Percentiles rank a stretch among this genome's conserved stretches.
phyloP scores from a whole-genome alignment of 1,139 yeast species.

The Magnusiomyces ingens region DNA sequence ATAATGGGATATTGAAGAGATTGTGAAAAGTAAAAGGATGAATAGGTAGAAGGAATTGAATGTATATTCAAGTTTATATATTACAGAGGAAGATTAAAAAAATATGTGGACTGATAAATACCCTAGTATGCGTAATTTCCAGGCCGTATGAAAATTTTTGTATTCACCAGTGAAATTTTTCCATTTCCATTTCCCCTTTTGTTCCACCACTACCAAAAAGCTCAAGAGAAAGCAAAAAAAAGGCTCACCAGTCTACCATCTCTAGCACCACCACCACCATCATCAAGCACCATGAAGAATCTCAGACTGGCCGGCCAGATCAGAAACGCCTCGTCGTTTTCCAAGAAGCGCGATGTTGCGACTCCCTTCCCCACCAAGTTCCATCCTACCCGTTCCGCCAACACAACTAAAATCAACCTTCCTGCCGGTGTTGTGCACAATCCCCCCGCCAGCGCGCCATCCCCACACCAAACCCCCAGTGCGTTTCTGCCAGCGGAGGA shows the following conservation, averaged over 20 bases:
- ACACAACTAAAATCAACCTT: slow-evolving; percentile 33
- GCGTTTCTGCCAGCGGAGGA: slow-evolving; percentile 64
- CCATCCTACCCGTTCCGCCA: slow-evolving; percentile 39
- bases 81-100: too few species aligned
- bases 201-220: background rate
- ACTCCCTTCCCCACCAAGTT: slow-evolving; percentile 35
- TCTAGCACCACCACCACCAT: background rate
- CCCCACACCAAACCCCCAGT: slow-evolving; percentile 61
- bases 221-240: too few species aligned
- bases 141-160: background rate
- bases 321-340: slow-evolving; percentile 14
- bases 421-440: slow-evolving; percentile 38
- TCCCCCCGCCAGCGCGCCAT: slow-evolving; percentile 43
- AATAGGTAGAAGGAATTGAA: background rate
- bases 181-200: background rate
- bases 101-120: background rate
- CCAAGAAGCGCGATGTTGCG: slow-evolving; percentile 17
- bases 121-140: background rate
- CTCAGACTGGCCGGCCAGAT: background rate
- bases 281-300: background rate
- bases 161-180: background rate
- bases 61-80: too few species aligned
- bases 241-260: too few species aligned
- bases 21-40: background rate
- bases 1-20: slow-evolving; percentile 1